Evolutionary conservation across 2,329 filamentous ascomycete genomes (phyloP).

Genomic region (Sporothrix euskadiensis): DNA sequence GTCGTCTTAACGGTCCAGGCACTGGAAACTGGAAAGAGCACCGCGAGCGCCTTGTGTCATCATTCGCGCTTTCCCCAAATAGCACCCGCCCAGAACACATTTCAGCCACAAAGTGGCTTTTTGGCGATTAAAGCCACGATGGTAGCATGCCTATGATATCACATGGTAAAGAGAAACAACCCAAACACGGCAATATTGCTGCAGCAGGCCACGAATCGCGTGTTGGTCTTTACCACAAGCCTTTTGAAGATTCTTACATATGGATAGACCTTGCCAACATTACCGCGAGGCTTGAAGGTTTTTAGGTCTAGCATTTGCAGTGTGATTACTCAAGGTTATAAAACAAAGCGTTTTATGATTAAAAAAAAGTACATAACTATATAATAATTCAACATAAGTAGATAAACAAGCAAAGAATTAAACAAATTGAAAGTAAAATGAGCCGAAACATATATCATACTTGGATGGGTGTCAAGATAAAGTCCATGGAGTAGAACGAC

Average conservation of each 20-base stretch:
- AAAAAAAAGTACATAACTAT: no score
- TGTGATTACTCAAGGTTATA: no score
- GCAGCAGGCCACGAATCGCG: neutral
- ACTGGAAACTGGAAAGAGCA: neutral
- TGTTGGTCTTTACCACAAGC: neutral
- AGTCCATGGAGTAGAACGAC: neutral
- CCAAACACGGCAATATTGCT: neutral
- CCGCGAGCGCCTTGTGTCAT: neutral
- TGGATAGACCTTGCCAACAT: neutral
- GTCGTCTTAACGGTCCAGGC: neutral
- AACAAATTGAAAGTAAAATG: no score
- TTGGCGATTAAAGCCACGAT: neutral
- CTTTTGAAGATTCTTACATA: neutral
- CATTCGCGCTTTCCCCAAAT: neutral
- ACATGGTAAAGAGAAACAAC: neutral
- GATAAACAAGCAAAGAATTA: neutral
- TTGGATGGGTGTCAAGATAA: neutral
- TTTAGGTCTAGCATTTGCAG: no score
- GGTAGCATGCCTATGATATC: neutral
- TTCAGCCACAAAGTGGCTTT: constrained; percentile 3
- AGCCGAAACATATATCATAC: no score
- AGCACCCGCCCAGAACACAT: neutral
- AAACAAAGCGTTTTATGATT: no score
- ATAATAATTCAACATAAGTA: neutral
- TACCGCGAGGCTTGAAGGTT: no score